Evolutionary conservation across 164 flowering plant species (phyloP).

Genomic region (Aristolochia fimbriata): DNA sequence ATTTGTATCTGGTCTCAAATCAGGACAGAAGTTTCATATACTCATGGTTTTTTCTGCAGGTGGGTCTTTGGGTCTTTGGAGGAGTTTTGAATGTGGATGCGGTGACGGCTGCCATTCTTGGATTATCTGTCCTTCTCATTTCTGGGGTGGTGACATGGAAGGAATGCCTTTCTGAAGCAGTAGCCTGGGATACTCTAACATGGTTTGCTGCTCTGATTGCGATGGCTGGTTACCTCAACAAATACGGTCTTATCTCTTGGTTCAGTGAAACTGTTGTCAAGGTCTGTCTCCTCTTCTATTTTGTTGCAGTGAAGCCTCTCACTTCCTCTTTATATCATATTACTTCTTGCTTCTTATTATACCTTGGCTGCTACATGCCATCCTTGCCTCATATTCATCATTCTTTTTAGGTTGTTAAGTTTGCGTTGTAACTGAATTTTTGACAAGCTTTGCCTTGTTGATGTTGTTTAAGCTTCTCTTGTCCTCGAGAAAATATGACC

Average conservation of each 20-base stretch:
- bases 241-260: slow-evolving; percentile 90
- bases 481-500: no score
- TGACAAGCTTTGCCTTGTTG: no score
- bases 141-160: slow-evolving; percentile 99
- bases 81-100: slow-evolving; percentile 72
- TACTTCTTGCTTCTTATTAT: no score
- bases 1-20: no score
- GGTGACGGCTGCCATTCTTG: slow-evolving; percentile 93
- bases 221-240: slow-evolving; percentile 95
- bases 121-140: slow-evolving; percentile 68
- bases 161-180: slow-evolving; percentile 77
- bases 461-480: no score
- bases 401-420: no score
- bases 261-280: slow-evolving; percentile 86
- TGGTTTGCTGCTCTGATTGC: slow-evolving; percentile 99
- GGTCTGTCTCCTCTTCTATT: slow-evolving; percentile 33
- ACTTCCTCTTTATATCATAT: no score
- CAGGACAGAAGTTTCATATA: no score
- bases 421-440: no score
- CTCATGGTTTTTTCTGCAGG: slow-evolving; percentile 26
- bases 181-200: slow-evolving; percentile 94
- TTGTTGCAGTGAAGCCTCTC: no score
- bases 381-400: no score
- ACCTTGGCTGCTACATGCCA: no score
- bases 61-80: slow-evolving; percentile 92